phyloP scores from a whole-genome alignment of 2,329 filamentous ascomycete species.

The Dactylellina parvicollis region DNA sequence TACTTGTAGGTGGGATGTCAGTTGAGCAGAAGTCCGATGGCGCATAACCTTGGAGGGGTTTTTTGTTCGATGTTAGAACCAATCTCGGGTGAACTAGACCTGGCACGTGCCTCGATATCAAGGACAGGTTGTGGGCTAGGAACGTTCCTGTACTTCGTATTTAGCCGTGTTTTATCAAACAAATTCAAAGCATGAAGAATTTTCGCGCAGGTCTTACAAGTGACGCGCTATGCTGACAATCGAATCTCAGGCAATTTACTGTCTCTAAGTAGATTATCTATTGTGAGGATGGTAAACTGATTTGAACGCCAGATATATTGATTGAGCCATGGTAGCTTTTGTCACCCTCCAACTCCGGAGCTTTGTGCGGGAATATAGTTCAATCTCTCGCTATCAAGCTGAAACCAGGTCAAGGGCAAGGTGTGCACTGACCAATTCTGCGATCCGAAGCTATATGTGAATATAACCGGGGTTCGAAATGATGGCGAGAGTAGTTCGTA shows the following conservation, averaged over 20 bases:
- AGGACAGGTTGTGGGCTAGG: neutral
- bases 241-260: conserved; percentile 9
- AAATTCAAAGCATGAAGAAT: neutral
- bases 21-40: neutral
- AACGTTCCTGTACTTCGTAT: neutral
- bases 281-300: conserved; percentile 23
- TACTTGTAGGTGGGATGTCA: conserved; percentile 21
- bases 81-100: conserved; percentile 43
- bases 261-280: neutral
- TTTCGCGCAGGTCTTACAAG: conserved; percentile 10
- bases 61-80: neutral
- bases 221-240: conserved; percentile 36
- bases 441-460: conserved; percentile 2
- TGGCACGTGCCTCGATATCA: neutral
- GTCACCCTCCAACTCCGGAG: neutral
- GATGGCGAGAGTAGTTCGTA: too few relatives aligned
- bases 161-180: conserved; percentile 25
- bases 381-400: conserved; percentile 13
- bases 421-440: conserved; percentile 39
- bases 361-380: neutral
- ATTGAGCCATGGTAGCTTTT: conserved; percentile 10
- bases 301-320: conserved; percentile 1
- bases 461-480: neutral
- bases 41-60: neutral
- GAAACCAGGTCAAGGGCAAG: conserved; percentile 24